phyloP scores from a whole-genome alignment of 2,329 filamentous ascomycete species.

The Aspergillus japonicus region DNA sequence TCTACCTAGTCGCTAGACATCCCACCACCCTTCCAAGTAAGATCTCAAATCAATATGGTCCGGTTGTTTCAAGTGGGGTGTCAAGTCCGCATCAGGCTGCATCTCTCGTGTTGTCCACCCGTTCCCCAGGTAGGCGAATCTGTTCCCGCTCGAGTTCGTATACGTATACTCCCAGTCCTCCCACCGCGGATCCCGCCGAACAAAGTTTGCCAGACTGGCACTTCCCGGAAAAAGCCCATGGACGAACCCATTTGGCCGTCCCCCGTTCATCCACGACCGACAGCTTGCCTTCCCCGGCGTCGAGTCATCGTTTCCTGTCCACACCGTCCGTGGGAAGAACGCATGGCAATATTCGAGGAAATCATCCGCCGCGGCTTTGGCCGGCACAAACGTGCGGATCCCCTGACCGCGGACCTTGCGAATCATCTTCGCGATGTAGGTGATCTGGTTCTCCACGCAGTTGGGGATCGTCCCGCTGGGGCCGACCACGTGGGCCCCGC shows the following conservation, averaged over 20 bases:
- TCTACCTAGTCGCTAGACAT: constrained; percentile 29
- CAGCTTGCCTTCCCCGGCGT: constrained; percentile 57
- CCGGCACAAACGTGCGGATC: constrained; percentile 61
- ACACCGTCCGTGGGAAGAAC: constrained; percentile 53
- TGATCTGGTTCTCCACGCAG: constrained; percentile 63
- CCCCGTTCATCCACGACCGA: constrained; percentile 71
- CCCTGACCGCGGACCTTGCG: constrained; percentile 66
- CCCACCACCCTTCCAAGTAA: constrained; percentile 69
- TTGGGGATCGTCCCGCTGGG: constrained; percentile 67
- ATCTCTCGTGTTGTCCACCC: constrained; percentile 63
- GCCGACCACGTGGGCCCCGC: constrained; percentile 60
- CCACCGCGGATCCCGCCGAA: constrained; percentile 57
- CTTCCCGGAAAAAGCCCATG: constrained; percentile 71
- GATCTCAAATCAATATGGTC: constrained; percentile 60
- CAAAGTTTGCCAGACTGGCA: constrained; percentile 60
- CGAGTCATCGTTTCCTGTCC: constrained; percentile 33
- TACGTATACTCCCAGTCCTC: constrained; percentile 60
- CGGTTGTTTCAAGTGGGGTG: constrained; percentile 60
- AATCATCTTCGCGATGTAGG: constrained; percentile 65
- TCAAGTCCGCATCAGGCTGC: constrained; percentile 57
- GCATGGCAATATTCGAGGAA: constrained; percentile 45
- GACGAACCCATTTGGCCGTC: constrained; percentile 60
- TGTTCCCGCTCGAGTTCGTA: constrained; percentile 44
- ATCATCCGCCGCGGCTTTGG: constrained; percentile 60
- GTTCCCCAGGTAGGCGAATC: constrained; percentile 62